Base-by-base conservation (phyloP, 2,329 filamentous ascomycete genomes). In the Tolypocladium amazonense region DNA sequence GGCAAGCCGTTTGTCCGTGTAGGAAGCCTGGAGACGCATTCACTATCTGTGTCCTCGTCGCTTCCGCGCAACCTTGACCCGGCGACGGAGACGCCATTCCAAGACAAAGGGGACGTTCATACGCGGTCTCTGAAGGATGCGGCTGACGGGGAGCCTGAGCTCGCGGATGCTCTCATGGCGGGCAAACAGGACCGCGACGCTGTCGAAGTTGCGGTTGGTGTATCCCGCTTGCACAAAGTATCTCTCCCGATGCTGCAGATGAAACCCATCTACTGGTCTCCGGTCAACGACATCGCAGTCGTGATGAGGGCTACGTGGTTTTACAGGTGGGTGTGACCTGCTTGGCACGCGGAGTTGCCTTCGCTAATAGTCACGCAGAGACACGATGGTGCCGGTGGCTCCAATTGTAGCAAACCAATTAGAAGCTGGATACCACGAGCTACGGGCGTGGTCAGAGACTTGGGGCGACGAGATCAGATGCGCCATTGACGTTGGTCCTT, bases 261-360 rank as follows among this genome's bases (percentile, higher is more conserved):
- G 92, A 90, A 92, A 72, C 94, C 94, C 0, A 97, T 97, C 61
- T 99, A 99, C 71, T 99, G 94, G 94, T 92, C 88, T 23, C 93
- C 94, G 9, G 82, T 97, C 38, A 92, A 96, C 67, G 94, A 97
- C 68, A 83, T 95, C 38, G 88, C 90, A 8, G 80, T 86, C 41
- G 92, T 97, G 1, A 81, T 88, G 60, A 82, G 94, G 64, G 92
- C 89, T 0, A 97, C 93, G 0, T 99, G 94, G 94, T 99, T 99
- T 71, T 97, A 97, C 73, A 89, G 88, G 76, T 81, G 69, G 60
- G 72, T 63, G 2, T 63, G 2, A 12, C 41, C 15, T 52, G 3
- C 30, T 35, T 15, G 30, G 37, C 30, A n/a, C 50, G 20, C 33
- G 20, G 4, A 20, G 30, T 52, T 30, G 25, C 35, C 25, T 3